Percentiles rank a stretch among this genome's conserved stretches.
Conservation (phyloP, 2,329 filamentous ascomycete genomes). For the Aureobasidium sp. region DNA sequence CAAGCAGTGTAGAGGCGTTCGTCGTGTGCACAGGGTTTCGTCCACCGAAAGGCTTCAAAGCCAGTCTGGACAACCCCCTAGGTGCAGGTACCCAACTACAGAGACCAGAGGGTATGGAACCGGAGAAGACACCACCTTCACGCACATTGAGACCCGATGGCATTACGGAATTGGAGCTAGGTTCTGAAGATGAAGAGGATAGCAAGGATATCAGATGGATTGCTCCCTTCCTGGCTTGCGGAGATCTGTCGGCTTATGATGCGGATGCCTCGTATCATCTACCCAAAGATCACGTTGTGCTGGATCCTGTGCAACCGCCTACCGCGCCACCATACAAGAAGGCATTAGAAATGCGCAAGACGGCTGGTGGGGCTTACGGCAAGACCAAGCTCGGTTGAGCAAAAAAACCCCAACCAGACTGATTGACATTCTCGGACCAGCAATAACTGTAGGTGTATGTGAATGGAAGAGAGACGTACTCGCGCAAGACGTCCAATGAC, state of each 20-base stretch:
- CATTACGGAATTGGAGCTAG: constrained; percentile 41
- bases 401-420: too few species aligned
- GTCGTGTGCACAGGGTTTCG: constrained; percentile 88
- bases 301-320: constrained; percentile 90
- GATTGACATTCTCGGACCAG: too few species aligned
- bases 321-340: constrained; percentile 93
- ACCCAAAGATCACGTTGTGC: constrained; percentile 74
- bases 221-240: constrained; percentile 93
- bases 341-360: constrained; percentile 75
- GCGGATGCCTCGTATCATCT: constrained; percentile 90
- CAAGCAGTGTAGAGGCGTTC: constrained; percentile 93
- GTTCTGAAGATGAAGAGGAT: constrained; percentile 38
- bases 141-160: constrained; percentile 39
- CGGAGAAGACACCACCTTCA: constrained; percentile 22
- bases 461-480: too few species aligned
- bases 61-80: constrained; percentile 68
- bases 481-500: too few species aligned
- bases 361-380: constrained; percentile 68
- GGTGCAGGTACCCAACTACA: constrained; percentile 55
- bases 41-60: constrained; percentile 68
- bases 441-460: too few species aligned
- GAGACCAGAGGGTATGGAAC: constrained; percentile 1
- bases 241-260: constrained; percentile 89
- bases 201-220: constrained; percentile 64
- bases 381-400: constrained; percentile 51